Evolutionary conservation across 495 filamentous ascomycete genomes (phyloP), one percentile per base, ranked within the genome.

Genomic region (Podospora pseudocomata): DNA sequence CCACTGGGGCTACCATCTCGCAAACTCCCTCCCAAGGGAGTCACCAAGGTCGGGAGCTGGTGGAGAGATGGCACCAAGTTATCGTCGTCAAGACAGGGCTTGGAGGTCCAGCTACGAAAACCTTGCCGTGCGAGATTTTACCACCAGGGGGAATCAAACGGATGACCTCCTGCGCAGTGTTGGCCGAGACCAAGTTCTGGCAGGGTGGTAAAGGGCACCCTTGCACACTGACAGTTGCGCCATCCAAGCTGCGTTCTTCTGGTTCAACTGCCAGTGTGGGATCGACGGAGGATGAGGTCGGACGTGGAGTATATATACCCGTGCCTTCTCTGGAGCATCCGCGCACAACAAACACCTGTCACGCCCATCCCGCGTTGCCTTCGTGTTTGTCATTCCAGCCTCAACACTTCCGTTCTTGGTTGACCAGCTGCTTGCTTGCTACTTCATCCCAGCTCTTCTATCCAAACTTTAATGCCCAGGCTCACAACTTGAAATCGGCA

Each of bases 401-500:
- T 32, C 30, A 32, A 32, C 30, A 7, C 3, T 32, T 32, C 30
- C 30, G 7, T 32, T 32, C 7, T 32, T 32, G 20, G 20, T 23
- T 23, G 20, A 23, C 20, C 20, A 23, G 20, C 39, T 49, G 9
- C 2, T 16, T 3, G 13, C 6, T 11, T 49, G 15, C 39, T 49
- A 49, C 13, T 49, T 16, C 39, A 13, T 11, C 39, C 7, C 39
- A 49, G 1, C 13, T 16, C 15, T 13, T 49, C 39, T 2, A 11
- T 9, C 39, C 39, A 2, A 16, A 13, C 9, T 13, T 11, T 49
- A 2, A 49, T 11, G 67, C 11, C 34, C 53, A 20, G 3, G 2
- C 27, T 85, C 77, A 93, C 65, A 96, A 77, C 77, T 96, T 96
- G 75, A 96, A 94, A 72, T 94, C 92, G 5, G 83, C 85, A 67